Evolutionary conservation across 1,284 basidiomycete species (phyloP).

Genomic region (Sparassis latifolia): DNA sequence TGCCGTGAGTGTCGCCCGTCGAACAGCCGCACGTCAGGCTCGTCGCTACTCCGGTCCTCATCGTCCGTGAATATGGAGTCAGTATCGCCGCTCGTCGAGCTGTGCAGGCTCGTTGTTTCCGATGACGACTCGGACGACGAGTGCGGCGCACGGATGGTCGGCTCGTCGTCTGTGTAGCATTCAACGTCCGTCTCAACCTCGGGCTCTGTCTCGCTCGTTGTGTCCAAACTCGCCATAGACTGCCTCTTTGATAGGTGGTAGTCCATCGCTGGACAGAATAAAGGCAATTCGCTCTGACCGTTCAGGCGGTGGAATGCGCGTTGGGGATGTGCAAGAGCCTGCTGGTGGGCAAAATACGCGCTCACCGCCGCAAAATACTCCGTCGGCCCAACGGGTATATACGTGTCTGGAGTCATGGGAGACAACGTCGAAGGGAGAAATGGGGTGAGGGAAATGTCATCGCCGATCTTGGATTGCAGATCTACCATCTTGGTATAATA

Average conservation of each 20-base stretch:
- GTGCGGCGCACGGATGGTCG: constrained; percentile 56
- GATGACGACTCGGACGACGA: constrained; percentile 25
- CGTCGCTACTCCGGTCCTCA: constrained; percentile 14
- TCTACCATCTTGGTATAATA: constrained; percentile 88
- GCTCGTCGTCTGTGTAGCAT: constrained; percentile 67
- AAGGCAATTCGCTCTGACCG: constrained; percentile 6
- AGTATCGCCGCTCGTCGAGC: constrained; percentile 21
- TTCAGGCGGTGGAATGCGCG: background rate
- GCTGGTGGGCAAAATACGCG: constrained; percentile 34
- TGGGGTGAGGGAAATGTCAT: constrained; percentile 19
- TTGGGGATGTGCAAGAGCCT: constrained; percentile 13
- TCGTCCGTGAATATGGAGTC: constrained; percentile 24
- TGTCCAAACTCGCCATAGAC: constrained; percentile 24
- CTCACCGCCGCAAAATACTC: constrained; percentile 51
- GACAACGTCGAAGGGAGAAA: constrained; percentile 24
- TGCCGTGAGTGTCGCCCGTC: constrained; percentile 10
- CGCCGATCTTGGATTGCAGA: constrained; percentile 46
- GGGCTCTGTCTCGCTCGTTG: constrained; percentile 24
- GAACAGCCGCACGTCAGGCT: constrained; percentile 8
- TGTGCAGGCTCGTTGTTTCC: constrained; percentile 32
- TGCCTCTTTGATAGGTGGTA: constrained; percentile 19
- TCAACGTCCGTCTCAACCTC: constrained; percentile 46
- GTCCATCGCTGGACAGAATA: constrained; percentile 14
- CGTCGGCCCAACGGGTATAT: constrained; percentile 32
- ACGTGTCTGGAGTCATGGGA: constrained; percentile 12